A percentile compares a stretch with the other conserved stretches of the same genome.
These are phyloP conservation scores for Mucor irregularis DNA, from an alignment of 371 early-diverging fungal species.

Conservation along the genomic window DNA sequence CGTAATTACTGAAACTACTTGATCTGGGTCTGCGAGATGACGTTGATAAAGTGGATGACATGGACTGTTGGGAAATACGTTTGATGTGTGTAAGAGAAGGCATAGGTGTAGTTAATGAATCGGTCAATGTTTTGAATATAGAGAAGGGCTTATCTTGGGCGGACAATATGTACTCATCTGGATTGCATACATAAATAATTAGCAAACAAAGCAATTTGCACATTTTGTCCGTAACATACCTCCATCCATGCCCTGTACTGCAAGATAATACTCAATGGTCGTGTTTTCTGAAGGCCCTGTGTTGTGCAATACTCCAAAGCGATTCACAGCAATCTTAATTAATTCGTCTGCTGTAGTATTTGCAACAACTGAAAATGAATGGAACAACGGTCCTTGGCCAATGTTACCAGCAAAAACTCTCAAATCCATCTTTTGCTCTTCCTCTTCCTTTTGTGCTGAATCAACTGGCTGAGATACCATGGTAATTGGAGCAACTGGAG, in stretches of 20 bases:
- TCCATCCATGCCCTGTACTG: constrained; percentile 62
- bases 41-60: constrained; percentile 4
- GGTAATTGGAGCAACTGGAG: background rate
- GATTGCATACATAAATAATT: too few relatives aligned
- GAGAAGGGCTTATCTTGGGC: constrained; percentile 60
- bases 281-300: constrained; percentile 29
- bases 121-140: constrained; percentile 60
- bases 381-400: constrained; percentile 56
- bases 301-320: constrained; percentile 34
- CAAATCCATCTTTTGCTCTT: constrained; percentile 15
- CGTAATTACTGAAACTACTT: constrained; percentile 47
- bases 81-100: constrained; percentile 41
- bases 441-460: background rate
- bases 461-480: too few relatives aligned
- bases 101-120: constrained; percentile 62
- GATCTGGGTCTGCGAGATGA: constrained; percentile 30
- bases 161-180: constrained; percentile 58
- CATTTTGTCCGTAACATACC: constrained; percentile 38
- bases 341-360: constrained; percentile 55
- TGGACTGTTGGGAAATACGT: constrained; percentile 28
- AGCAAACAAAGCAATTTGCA: background rate
- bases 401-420: constrained; percentile 65
- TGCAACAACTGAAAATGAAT: constrained; percentile 45
- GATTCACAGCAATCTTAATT: constrained; percentile 44
- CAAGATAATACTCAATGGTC: constrained; percentile 49